Conservation (phyloP, 228 moss, liverwort and hornwort species). For the Sphagnum fallax region DNA sequence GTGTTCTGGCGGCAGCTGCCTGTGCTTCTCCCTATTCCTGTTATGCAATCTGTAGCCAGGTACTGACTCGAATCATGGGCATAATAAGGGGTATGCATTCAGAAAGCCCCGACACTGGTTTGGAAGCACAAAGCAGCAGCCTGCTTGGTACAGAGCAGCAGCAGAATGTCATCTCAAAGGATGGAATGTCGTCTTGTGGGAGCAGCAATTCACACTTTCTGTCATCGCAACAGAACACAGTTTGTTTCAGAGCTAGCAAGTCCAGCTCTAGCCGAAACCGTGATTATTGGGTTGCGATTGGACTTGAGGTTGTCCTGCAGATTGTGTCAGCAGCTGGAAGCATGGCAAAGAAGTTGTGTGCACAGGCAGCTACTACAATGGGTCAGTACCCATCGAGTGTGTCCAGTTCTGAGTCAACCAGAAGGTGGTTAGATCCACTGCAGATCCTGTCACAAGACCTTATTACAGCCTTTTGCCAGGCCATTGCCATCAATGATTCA, state of each 20-base stretch:
- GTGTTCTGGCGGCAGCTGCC: conserved; percentile 43
- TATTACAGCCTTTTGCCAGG: conserved; percentile 34
- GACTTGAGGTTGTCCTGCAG: conserved; percentile 30
- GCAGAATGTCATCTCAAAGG: not conserved
- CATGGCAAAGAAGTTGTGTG: conserved; percentile 24
- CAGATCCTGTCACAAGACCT: conserved; percentile 29
- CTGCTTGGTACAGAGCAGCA: not conserved
- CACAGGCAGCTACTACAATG: conserved; percentile 3
- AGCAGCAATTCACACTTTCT: not conserved
- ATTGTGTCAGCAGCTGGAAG: conserved; percentile 38
- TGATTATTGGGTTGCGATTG: conserved; percentile 13
- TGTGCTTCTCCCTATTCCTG: conserved; percentile 59
- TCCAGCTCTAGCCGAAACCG: not conserved
- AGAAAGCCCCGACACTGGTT: not conserved
- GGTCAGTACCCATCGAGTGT: conserved; percentile 2
- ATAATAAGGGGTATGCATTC: conserved; percentile 6
- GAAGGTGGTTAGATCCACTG: conserved; percentile 56
- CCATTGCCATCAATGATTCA: conserved; percentile 19
- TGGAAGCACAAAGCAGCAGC: not conserved
- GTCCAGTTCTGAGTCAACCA: conserved; percentile 11
- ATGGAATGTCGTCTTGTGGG: not conserved
- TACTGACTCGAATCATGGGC: conserved; percentile 34
- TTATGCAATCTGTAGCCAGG: conserved; percentile 29
- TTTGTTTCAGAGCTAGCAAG: too few species aligned
- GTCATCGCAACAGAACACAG: too few species aligned